phyloP scores from a whole-genome alignment of 116 monocot species.

The Thalassia testudinum region DNA sequence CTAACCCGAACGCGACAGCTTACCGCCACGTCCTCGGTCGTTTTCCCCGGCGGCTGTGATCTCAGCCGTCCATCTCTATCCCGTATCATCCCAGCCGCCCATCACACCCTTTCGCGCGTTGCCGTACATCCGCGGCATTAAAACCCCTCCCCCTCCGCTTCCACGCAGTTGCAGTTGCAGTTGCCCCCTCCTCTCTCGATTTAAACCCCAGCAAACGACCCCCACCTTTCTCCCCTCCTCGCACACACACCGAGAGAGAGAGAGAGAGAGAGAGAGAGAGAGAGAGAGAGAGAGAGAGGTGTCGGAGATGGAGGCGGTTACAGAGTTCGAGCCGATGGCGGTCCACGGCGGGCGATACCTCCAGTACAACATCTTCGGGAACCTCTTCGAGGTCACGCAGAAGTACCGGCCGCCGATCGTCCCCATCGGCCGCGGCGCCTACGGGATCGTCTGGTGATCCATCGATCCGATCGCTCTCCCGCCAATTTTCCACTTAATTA shows the following conservation, averaged over 20 bases:
- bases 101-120: neutral
- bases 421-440: slow-evolving; percentile 42
- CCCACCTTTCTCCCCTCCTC: neutral
- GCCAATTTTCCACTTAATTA: too few relatives aligned
- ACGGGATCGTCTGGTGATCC: slow-evolving; percentile 41
- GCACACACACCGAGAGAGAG: neutral
- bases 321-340: slow-evolving; percentile 6
- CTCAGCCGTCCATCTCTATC: slow-evolving; percentile 1
- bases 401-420: slow-evolving; percentile 47
- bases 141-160: too few relatives aligned
- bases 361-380: slow-evolving; percentile 40
- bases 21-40: too few relatives aligned
- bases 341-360: slow-evolving; percentile 27
- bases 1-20: too few relatives aligned
- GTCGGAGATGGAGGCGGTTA: slow-evolving; percentile 2
- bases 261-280: neutral
- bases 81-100: neutral
- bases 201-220: neutral
- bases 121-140: neutral
- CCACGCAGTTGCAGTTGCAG: too few relatives aligned
- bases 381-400: slow-evolving; percentile 30
- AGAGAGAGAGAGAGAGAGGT: neutral
- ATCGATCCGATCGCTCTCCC: too few relatives aligned
- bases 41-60: slow-evolving; percentile 3
- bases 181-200: neutral